phyloP scores from a whole-genome alignment of 179 eudicot species.

The Beta lomatogona region DNA sequence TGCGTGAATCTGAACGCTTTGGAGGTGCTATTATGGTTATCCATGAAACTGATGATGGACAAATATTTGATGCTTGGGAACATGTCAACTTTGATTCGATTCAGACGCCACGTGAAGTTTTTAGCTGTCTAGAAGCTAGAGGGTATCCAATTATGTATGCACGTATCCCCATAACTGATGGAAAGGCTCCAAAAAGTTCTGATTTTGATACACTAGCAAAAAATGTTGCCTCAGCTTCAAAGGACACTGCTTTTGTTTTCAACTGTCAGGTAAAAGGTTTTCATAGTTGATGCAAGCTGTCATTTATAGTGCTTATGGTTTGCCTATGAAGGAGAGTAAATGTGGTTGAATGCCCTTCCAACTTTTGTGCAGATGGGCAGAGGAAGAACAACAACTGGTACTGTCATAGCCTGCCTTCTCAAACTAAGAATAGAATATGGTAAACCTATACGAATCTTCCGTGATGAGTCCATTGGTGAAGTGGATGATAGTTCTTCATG shows the following conservation, averaged over 20 bases:
- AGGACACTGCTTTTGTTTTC: constrained; percentile 89
- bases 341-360: constrained; percentile 17
- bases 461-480: constrained; percentile 52
- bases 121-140: constrained; percentile 64
- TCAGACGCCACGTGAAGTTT: constrained; percentile 93
- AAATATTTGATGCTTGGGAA: constrained; percentile 94
- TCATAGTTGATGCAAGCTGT: constrained; percentile 1
- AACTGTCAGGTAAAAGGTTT: constrained; percentile 79
- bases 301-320: not conserved
- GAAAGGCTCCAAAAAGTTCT: constrained; percentile 97
- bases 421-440: constrained; percentile 89
- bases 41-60: constrained; percentile 85
- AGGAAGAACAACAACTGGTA: constrained; percentile 95
- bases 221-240: constrained; percentile 74
- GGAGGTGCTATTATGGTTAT: constrained; percentile 95
- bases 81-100: constrained; percentile 58
- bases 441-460: constrained; percentile 67
- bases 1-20: constrained; percentile 78
- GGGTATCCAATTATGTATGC: constrained; percentile 90
- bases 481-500: constrained; percentile 53
- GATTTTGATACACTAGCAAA: constrained; percentile 80
- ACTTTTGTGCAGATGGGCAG: constrained; percentile 75
- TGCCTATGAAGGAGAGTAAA: not conserved
- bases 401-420: constrained; percentile 94
- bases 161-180: constrained; percentile 97